Percentiles rank a stretch among this genome's conserved stretches.
These are phyloP conservation scores for Lactarius deliciosus DNA, from an alignment of 768 basidiomycete species.

Conservation along the genomic window DNA sequence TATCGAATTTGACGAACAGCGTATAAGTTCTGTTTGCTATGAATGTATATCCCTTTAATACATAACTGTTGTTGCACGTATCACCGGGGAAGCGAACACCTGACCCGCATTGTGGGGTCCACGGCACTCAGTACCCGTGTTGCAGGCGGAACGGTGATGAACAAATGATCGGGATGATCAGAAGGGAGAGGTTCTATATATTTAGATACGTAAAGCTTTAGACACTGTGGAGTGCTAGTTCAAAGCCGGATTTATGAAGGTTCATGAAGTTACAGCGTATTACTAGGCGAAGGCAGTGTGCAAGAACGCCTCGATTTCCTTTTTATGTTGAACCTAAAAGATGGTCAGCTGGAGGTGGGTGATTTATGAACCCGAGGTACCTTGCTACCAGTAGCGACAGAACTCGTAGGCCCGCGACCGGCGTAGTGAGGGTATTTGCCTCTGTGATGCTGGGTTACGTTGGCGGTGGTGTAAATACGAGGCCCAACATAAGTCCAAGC, in stretches of 20 bases:
- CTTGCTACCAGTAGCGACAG: constrained; percentile 91
- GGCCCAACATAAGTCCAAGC: constrained; percentile 97
- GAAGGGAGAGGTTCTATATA: constrained; percentile 12
- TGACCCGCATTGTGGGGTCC: constrained; percentile 2
- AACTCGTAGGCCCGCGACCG: constrained; percentile 88
- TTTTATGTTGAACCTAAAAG: constrained; percentile 75
- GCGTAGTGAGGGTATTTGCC: constrained; percentile 91
- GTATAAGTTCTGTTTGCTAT: neutral
- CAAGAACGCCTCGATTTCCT: constrained; percentile 80
- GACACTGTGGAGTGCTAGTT: neutral
- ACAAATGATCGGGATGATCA: constrained; percentile 4
- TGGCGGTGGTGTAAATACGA: constrained; percentile 89
- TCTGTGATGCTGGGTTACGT: constrained; percentile 86
- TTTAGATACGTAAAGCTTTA: constrained; percentile 10
- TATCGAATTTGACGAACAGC: neutral
- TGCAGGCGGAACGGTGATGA: constrained; percentile 9
- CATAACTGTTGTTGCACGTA: neutral
- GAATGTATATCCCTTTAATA: neutral
- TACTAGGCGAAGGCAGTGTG: constrained; percentile 51
- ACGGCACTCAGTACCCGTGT: constrained; percentile 5
- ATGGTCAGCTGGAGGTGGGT: neutral
- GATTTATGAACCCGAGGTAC: constrained; percentile 39
- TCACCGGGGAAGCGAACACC: neutral
- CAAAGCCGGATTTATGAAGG: constrained; percentile 10
- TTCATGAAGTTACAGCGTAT: neutral